Evolutionary conservation across 2,329 filamentous ascomycete genomes (phyloP).

Genomic region (Monilinia vaccinii-corymbosi): DNA sequence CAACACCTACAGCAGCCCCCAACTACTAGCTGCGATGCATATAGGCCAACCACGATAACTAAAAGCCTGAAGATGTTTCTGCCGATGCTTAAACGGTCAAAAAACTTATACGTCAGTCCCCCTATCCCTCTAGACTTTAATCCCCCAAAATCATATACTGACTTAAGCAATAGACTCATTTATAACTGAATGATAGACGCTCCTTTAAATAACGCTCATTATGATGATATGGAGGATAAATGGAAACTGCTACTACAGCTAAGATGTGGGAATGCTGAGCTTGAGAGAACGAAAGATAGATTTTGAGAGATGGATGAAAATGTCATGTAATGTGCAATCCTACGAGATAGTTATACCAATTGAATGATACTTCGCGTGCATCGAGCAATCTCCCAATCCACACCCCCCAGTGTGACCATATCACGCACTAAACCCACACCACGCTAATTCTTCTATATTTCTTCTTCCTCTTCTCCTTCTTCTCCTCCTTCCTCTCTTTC

Average conservation of each 20-base stretch:
- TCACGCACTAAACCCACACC: neutral
- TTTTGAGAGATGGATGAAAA: neutral
- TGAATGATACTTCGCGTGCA: neutral
- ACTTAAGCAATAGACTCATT: neutral
- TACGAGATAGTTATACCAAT: neutral
- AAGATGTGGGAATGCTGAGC: neutral
- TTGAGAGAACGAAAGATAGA: neutral
- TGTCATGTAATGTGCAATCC: too few relatives aligned
- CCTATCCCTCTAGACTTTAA: too few relatives aligned
- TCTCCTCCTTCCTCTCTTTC: neutral
- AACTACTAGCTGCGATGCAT: neutral
- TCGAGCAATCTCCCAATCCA: too few relatives aligned
- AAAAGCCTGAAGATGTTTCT: neutral
- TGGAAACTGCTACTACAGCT: neutral
- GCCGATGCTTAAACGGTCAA: neutral
- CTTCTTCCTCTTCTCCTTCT: neutral
- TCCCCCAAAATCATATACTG: neutral
- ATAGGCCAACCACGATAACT: slow-evolving; percentile 8
- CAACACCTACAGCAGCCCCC: neutral
- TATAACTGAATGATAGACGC: slow-evolving; percentile 11
- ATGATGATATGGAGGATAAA: neutral
- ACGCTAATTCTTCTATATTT: neutral
- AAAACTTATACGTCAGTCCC: slow-evolving; percentile 3
- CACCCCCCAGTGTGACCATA: too few relatives aligned
- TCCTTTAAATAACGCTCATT: slow-evolving; percentile 6